phyloP scores from a whole-genome alignment of 1,139 yeast species.

The Debaryomycetaceae sp. region DNA sequence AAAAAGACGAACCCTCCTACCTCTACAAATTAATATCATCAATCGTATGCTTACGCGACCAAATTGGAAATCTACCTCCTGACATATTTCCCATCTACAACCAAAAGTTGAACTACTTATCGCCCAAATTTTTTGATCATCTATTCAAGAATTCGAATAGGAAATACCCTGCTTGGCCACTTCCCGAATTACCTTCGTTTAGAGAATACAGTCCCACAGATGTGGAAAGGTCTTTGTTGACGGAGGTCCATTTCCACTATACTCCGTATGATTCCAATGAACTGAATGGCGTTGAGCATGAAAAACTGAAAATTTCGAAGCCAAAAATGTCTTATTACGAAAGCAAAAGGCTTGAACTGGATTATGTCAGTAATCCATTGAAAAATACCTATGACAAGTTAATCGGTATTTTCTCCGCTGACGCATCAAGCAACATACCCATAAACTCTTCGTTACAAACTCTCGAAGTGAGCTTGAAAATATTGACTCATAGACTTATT shows the following conservation, averaged over 20 bases:
- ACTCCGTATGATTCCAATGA: conserved; percentile 52
- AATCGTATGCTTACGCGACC: conserved; percentile 75
- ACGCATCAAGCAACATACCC: conserved; percentile 12
- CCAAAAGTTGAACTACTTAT: conserved; percentile 60
- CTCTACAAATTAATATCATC: conserved; percentile 74
- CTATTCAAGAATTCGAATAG: conserved; percentile 25
- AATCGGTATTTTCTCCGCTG: conserved; percentile 52
- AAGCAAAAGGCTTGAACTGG: conserved; percentile 62
- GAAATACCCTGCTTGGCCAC: conserved; percentile 59
- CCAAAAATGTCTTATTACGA: conserved; percentile 50
- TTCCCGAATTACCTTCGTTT: conserved; percentile 68
- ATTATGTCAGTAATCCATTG: conserved; percentile 64
- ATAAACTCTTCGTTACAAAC: conserved; percentile 10
- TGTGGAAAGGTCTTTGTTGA: conserved; percentile 73
- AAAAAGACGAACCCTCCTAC: conserved; percentile 36
- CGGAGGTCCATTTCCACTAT: conserved; percentile 69
- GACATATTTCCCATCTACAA: conserved; percentile 74
- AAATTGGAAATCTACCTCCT: conserved; percentile 81
- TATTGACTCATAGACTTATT: conserved; percentile 36
- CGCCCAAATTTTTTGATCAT: conserved; percentile 52
- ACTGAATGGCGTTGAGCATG: conserved; percentile 8
- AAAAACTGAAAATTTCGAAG: conserved; percentile 7
- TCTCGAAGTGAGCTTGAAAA: conserved; percentile 15
- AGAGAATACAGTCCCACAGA: conserved; percentile 63
- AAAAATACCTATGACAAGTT: conserved; percentile 54